Percentiles rank a stretch among this genome's conserved stretches.
Conservation (phyloP, 1,284 basidiomycete genomes). For the Clitocybe nebularis region DNA sequence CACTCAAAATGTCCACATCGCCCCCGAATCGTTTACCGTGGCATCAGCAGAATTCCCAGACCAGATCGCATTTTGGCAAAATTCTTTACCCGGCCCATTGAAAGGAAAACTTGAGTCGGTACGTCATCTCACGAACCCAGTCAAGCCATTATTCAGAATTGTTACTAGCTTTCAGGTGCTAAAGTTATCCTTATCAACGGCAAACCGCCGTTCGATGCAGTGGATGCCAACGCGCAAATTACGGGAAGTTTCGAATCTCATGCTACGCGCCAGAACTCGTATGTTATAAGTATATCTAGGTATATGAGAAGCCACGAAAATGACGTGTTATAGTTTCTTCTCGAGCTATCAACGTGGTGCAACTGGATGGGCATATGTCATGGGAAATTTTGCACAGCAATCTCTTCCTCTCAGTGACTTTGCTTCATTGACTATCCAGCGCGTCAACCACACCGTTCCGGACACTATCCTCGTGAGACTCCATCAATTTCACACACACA, state of each 20-base stretch:
- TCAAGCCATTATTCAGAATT: background rate
- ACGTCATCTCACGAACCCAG: conserved; percentile 13
- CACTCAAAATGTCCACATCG: conserved; percentile 49
- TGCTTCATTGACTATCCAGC: conserved; percentile 46
- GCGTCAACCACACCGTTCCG: conserved; percentile 33
- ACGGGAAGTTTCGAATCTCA: conserved; percentile 42
- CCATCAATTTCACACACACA: background rate
- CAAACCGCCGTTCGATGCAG: conserved; percentile 44
- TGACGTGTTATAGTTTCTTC: conserved; percentile 36
- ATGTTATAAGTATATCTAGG: conserved; percentile 13
- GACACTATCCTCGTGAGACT: conserved; percentile 28
- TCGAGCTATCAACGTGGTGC: conserved; percentile 37
- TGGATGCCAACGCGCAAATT: conserved; percentile 49
- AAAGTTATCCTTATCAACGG: conserved; percentile 53
- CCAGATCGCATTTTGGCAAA: conserved; percentile 53
- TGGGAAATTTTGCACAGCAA: conserved; percentile 62
- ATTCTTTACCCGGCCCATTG: conserved; percentile 43
- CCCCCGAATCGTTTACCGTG: conserved; percentile 55
- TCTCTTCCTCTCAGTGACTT: conserved; percentile 50
- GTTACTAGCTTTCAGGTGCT: conserved; percentile 49
- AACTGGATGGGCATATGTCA: conserved; percentile 49
- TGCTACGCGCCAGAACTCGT: conserved; percentile 48
- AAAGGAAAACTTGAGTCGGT: conserved; percentile 50
- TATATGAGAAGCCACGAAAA: too few relatives aligned
- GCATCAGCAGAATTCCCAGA: conserved; percentile 54